phyloP scores from a whole-genome alignment of 352 stramenopile species.

The Globisporangium polare region DNA sequence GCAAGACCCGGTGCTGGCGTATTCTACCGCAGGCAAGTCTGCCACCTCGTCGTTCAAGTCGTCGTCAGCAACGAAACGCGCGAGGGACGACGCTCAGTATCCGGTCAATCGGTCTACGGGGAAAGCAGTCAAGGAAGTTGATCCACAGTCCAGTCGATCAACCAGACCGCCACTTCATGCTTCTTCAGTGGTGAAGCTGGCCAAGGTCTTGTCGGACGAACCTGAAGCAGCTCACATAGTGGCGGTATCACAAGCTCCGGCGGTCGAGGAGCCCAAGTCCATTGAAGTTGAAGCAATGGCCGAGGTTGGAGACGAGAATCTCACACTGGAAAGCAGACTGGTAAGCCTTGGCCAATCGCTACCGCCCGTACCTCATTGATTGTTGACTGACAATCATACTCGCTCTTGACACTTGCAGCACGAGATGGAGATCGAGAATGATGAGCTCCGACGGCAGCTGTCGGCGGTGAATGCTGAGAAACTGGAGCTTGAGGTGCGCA shows the following conservation, averaged over 20 bases:
- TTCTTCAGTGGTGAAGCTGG: background rate
- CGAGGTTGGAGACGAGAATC: background rate
- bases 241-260: too few species aligned
- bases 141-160: background rate
- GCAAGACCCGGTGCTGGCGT: slow-evolving; percentile 6
- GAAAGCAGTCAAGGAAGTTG: background rate
- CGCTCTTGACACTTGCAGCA: slow-evolving; percentile 24
- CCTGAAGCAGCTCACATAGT: background rate
- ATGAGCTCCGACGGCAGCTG: slow-evolving; percentile 51
- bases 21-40: slow-evolving; percentile 8
- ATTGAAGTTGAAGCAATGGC: background rate
- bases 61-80: background rate
- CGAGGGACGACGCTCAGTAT: background rate
- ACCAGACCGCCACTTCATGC: background rate
- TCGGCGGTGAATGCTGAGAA: slow-evolving; percentile 47
- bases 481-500: slow-evolving; percentile 55
- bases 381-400: slow-evolving; percentile 1
- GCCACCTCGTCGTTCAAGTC: background rate
- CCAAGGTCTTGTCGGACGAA: background rate
- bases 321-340: slow-evolving; percentile 14
- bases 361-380: too few species aligned
- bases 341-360: slow-evolving; percentile 21
- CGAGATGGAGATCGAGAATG: slow-evolving; percentile 49
- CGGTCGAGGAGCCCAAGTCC: background rate
- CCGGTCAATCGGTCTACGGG: background rate